Conservation (phyloP, 1,139 yeast genomes). For the Sugiyamaella xylanicola region DNA sequence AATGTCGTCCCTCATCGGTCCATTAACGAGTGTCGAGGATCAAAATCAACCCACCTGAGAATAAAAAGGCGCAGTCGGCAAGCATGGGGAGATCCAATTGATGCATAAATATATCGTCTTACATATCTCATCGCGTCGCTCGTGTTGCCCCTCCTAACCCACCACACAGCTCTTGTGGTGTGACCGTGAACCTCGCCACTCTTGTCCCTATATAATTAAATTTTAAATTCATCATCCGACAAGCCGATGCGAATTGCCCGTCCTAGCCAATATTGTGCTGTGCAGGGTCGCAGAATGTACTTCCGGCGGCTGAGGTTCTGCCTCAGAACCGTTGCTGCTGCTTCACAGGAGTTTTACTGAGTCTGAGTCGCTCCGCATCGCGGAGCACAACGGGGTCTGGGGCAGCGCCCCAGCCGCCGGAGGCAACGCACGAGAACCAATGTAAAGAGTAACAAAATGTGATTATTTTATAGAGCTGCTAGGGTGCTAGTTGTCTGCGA, state of each 20-base stretch:
- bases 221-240: too few species aligned
- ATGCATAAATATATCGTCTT: too few species aligned
- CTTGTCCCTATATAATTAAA: too few species aligned
- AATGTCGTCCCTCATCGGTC: constrained; percentile 12
- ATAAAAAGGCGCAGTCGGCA: background rate
- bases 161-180: background rate
- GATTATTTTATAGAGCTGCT: background rate
- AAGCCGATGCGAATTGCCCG: too few species aligned
- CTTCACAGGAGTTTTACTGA: too few species aligned
- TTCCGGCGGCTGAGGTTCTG: background rate
- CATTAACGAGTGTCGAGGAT: background rate
- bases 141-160: background rate
- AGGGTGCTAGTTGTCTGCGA: background rate
- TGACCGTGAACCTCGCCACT: too few species aligned
- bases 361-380: too few species aligned
- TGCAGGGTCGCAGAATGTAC: background rate
- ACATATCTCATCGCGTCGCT: background rate
- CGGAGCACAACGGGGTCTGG: background rate
- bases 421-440: background rate
- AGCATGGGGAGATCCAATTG: too few species aligned
- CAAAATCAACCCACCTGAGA: too few species aligned
- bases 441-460: background rate
- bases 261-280: too few species aligned
- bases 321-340: background rate
- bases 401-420: background rate